Base-by-base conservation (phyloP, 257 asterid genomes). In the Pogostemon cablin region DNA sequence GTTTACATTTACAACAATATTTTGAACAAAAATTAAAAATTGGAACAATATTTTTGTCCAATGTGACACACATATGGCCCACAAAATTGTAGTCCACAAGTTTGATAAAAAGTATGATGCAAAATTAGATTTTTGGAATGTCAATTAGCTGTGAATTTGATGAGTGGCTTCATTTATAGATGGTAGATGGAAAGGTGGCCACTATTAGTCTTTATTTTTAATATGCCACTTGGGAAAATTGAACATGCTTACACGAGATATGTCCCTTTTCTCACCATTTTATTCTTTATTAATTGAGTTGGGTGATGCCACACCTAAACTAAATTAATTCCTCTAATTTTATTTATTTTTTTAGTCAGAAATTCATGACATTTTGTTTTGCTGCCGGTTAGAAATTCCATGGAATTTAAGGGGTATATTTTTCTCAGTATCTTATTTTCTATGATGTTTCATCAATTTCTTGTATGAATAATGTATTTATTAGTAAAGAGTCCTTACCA, bases 241-340 rank as follows among this genome's bases (percentile, higher is more conserved):
- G 56, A 55, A 56, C 68, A 67, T 72, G 65, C 46, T 52, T 40
- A 62, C 78, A 68, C 58, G 47, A 62, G 40, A 62, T 44, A 15
- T 72, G 48, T 47, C 47, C 48, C 44, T 17, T 63, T 56, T 64
- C 48, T 39, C 37, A 37, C 3, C 67, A 9, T 49, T 9, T 9
- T 43, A n/a, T 64, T 54, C 67, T 63, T 73, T 73, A 73, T 68
- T 78, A 12, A 64, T 32, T 78, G 74, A 73, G 82, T 78, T 78
- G 44, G 76, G 56, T 68, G 70, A 34, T 15, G 3, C 63, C 20
- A 35, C 4, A 35, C 15, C 42, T 32, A 34, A 35, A 57, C 10
- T 4, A 25, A 57, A 57, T 34, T 4, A 32, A 47, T 8, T 47
- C 53, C 4, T 25, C 32, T 25, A 25, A 25, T 25, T 25, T 25